A percentile compares a stretch with the other conserved stretches of the same genome.
Conservation (phyloP, 2,329 filamentous ascomycete species). For the Fusarium heterosporum region DNA sequence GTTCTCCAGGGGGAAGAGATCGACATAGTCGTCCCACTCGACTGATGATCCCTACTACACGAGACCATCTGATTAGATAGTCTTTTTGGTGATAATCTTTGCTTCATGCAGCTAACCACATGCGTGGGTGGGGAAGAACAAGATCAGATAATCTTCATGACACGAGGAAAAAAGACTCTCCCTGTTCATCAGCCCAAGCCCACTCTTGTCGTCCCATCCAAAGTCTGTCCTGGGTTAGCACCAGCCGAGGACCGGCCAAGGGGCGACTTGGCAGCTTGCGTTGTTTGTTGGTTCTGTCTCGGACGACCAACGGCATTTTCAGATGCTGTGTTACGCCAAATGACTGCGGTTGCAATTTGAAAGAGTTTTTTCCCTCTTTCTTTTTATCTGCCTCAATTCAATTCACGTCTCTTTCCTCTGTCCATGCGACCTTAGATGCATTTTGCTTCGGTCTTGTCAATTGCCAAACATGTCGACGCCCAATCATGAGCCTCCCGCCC, state of each 20-base stretch:
- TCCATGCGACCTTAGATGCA: constrained; percentile 1
- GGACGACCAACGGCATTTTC: constrained; percentile 2
- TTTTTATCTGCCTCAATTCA: neutral
- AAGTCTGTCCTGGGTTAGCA: neutral
- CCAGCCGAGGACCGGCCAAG: constrained; percentile 12
- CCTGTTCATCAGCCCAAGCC: neutral
- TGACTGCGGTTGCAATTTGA: neutral
- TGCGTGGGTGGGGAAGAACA: constrained; percentile 9
- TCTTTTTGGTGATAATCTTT: constrained; percentile 22
- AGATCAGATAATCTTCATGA: constrained; percentile 23
- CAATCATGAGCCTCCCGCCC: constrained; percentile 4
- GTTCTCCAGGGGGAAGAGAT: neutral
- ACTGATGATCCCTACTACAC: constrained; percentile 21
- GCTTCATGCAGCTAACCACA: constrained; percentile 15
- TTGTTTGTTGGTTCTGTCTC: constrained; percentile 16
- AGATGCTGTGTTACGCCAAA: constrained; percentile 10
- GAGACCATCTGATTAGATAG: constrained; percentile 28
- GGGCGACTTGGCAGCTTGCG: constrained; percentile 4
- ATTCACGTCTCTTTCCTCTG: neutral
- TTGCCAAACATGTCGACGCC: constrained; percentile 17
- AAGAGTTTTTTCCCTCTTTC: neutral
- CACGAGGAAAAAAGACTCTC: constrained; percentile 4
- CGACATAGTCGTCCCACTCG: neutral
- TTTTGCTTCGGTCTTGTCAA: neutral
- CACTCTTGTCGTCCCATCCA: neutral